Percentiles rank a stretch among this genome's conserved stretches.
Conservation (phyloP, 306 rosid genomes). For the Dryas drummondii region DNA sequence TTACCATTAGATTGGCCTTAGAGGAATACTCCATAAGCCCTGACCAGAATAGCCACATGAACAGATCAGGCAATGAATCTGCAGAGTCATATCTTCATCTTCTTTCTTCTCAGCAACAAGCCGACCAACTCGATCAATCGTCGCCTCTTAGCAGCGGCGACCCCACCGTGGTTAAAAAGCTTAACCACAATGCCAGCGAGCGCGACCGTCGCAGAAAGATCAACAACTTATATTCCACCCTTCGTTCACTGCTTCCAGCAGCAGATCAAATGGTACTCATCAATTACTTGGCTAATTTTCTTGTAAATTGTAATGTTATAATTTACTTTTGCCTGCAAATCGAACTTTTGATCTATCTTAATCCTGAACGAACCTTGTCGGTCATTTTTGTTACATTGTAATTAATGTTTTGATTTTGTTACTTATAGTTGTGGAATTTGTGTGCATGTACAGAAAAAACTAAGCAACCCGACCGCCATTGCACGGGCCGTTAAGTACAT, state of each 20-base stretch:
- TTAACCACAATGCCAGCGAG: slow-evolving; percentile 78
- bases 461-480: slow-evolving; percentile 64
- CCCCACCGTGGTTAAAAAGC: slow-evolving; percentile 45
- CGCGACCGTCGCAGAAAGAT: slow-evolving; percentile 85
- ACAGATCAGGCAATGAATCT: background rate
- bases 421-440: too few relatives aligned
- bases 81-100: slow-evolving; percentile 20
- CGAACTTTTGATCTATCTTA: too few relatives aligned
- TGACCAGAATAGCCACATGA: background rate
- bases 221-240: slow-evolving; percentile 58
- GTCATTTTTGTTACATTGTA: too few relatives aligned
- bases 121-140: slow-evolving; percentile 1
- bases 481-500: slow-evolving; percentile 56
- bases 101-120: slow-evolving; percentile 2
- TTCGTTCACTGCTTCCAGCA: slow-evolving; percentile 65
- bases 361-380: too few relatives aligned
- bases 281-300: background rate
- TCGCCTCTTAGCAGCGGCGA: slow-evolving; percentile 7
- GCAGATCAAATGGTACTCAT: slow-evolving; percentile 48
- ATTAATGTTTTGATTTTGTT: too few relatives aligned
- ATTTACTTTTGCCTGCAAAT: too few relatives aligned
- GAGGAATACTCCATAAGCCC: slow-evolving; percentile 18
- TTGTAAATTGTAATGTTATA: too few relatives aligned
- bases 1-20: slow-evolving; percentile 26
- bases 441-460: slow-evolving; percentile 43